These are phyloP conservation scores for Herpetospermum pedunculosum DNA, from an alignment of 306 rosid genomes.

Conservation along the genomic window DNA sequence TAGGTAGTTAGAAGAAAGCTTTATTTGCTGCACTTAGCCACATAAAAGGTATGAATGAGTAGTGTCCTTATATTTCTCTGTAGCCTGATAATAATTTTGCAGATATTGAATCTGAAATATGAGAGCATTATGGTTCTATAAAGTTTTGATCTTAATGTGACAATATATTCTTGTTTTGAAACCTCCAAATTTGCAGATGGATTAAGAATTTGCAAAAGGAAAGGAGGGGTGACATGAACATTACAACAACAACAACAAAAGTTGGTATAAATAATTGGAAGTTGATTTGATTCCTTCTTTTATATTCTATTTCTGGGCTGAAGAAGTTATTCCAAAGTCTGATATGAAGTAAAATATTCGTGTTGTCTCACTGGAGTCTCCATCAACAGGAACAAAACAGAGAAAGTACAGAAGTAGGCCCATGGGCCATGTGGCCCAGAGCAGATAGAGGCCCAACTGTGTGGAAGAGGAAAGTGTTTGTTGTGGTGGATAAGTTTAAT, in stretches of 20 bases:
- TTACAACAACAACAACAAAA: no score
- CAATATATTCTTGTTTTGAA: no score
- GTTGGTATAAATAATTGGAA: no score
- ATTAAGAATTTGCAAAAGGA: no score
- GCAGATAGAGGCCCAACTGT: neutral
- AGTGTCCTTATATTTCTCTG: neutral
- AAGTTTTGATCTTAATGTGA: neutral
- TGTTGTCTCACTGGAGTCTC: neutral
- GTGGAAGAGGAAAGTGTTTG: no score
- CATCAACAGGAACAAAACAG: neutral
- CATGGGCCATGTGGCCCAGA: neutral
- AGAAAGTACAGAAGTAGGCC: neutral
- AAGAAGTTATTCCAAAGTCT: neutral
- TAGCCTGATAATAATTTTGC: neutral
- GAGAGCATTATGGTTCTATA: neutral
- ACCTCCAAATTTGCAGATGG: no score
- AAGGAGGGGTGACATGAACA: no score
- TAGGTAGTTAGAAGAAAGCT: neutral
- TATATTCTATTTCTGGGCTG: neutral
- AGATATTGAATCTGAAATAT: neutral
- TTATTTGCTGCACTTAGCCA: neutral
- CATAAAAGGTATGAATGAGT: neutral
- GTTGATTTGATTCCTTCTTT: neutral
- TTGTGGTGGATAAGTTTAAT: neutral
- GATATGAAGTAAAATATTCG: neutral